Base-by-base conservation (phyloP, 164 flowering plant genomes). In the Malania oleifera region DNA sequence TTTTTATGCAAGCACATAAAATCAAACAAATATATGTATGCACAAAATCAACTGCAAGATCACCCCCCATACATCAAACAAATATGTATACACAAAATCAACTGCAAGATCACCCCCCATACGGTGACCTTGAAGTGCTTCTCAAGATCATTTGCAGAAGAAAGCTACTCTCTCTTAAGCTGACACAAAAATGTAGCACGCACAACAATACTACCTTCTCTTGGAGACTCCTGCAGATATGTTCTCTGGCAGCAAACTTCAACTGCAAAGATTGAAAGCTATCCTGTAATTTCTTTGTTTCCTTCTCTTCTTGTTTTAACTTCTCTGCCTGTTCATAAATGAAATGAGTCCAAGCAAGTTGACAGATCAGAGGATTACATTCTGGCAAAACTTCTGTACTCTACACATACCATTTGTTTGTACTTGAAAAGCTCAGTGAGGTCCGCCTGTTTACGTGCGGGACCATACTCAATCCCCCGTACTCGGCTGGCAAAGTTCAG, bases 401-500 rank as follows among this genome's bases (percentile, higher is more conserved):
- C 41, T 7, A 23, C 23, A 19, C 61, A 57, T 83, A 87, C 97
- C 87, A 90, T 79, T 61, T 88, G 97, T 69, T 88, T 91, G 69
- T 77, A 84, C 78, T 88, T 91, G 60, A 75, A 68, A 52, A 79
- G 69, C 57, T 91, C 97, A 7, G 73, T 24, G 9, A 69, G 56
- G 29, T 91, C 97, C 34, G 79, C 62, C 57, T 91, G 97, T 65
- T 82, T 91, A 24, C 96, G 87, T 39, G 87, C 97, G 58, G 91
- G 92, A 5, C 89, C 95, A 63, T 73, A 72, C 69, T 87, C 97
- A 48, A 87, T 72, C 50, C 97, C 95, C 26, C 95, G 68, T 19
- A 87, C 97, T 28, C 95, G 76, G 61, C 77, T 87, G 17, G 97
- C 97, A 70, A 87, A 90, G 57, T 90, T 90, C 48, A 90, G 66